phyloP scores from a whole-genome alignment of 345 rosid genomes.

The Syzygium aromaticum region DNA sequence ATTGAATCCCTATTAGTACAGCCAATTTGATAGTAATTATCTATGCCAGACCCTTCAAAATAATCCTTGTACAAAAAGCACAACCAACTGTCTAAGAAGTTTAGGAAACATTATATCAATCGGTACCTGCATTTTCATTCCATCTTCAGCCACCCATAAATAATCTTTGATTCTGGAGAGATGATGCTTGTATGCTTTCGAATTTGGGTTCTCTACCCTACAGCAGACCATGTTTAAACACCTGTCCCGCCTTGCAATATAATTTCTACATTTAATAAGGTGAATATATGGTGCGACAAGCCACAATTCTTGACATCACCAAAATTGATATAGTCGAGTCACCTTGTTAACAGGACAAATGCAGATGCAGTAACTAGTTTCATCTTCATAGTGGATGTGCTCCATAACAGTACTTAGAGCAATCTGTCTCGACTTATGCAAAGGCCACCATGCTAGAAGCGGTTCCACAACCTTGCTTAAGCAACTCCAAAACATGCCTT shows the following conservation, averaged over 20 bases:
- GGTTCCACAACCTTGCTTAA: slow-evolving; percentile 39
- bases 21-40: neutral
- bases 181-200: slow-evolving; percentile 35
- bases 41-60: neutral
- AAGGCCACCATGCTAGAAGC: slow-evolving; percentile 39
- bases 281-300: neutral
- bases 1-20: slow-evolving; percentile 37
- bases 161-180: slow-evolving; percentile 43
- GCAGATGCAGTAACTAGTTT: slow-evolving; percentile 32
- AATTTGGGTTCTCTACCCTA: slow-evolving; percentile 44
- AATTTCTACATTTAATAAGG: neutral
- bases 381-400: slow-evolving; percentile 57
- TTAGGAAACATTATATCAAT: neutral
- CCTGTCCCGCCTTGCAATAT: slow-evolving; percentile 5
- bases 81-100: neutral
- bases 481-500: slow-evolving; percentile 49
- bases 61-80: neutral
- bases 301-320: neutral
- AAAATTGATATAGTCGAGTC: neutral
- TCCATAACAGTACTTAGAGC: slow-evolving; percentile 38
- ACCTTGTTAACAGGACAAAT: slow-evolving; percentile 30
- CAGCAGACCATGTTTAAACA: slow-evolving; percentile 46
- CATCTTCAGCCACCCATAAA: slow-evolving; percentile 59
- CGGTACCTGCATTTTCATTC: slow-evolving; percentile 56
- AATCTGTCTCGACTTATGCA: slow-evolving; percentile 27